These are phyloP conservation scores for Neospora caninum DNA, from an alignment of 169 alveolate species.

Conservation along the genomic window DNA sequence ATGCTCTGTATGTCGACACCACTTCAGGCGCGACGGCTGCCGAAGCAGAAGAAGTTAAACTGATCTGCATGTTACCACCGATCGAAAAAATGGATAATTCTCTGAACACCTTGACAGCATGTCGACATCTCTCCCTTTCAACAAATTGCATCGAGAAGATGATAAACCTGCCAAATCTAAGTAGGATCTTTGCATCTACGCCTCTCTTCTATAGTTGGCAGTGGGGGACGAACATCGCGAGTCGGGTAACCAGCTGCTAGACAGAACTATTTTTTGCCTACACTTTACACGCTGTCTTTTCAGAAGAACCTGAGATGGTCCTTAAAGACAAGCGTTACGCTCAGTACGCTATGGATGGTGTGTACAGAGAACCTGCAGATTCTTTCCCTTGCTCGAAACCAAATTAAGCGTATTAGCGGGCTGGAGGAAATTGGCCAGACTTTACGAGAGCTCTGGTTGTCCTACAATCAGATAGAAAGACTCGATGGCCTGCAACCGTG, in stretches of 20 bases:
- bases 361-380: slow-evolving; percentile 75
- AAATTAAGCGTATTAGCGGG: slow-evolving; percentile 85
- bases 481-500: slow-evolving; percentile 90
- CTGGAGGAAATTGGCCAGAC: slow-evolving; percentile 89
- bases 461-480: slow-evolving; percentile 87
- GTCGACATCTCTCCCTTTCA: slow-evolving; percentile 84
- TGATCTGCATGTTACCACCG: slow-evolving; percentile 81
- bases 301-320: too few species aligned
- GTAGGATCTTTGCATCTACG: background rate
- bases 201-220: background rate
- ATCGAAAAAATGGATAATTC: slow-evolving; percentile 86
- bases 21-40: slow-evolving; percentile 72
- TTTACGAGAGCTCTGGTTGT: slow-evolving; percentile 87
- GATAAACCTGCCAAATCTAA: slow-evolving; percentile 83
- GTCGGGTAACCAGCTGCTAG: background rate
- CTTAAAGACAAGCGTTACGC: too few species aligned
- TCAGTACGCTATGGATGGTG: too few species aligned
- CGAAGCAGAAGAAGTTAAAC: slow-evolving; percentile 79
- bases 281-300: too few species aligned
- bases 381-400: slow-evolving; percentile 87
- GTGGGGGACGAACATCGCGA: background rate
- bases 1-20: background rate
- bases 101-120: slow-evolving; percentile 81
- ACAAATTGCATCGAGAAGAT: slow-evolving; percentile 88
- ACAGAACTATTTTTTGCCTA: too few species aligned